Evolutionary conservation across 1,284 basidiomycete genomes (phyloP).

Genomic region (Tranzscheliella williamsii): DNA sequence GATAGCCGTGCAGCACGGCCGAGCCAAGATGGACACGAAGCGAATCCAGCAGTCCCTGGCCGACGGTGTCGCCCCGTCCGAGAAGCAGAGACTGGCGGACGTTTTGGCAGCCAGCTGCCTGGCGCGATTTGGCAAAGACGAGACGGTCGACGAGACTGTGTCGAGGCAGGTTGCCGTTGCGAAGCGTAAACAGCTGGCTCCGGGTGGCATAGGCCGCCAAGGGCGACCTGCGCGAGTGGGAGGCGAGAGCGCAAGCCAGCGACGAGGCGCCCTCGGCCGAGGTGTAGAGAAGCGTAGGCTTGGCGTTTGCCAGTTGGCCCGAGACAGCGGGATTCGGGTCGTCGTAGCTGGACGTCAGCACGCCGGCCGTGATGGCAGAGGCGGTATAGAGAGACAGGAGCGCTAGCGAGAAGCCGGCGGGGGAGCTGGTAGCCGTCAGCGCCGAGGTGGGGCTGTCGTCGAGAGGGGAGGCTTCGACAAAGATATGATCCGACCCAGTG

Average conservation of each 20-base stretch:
- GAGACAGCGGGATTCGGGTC: slow-evolving; percentile 28
- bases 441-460: slow-evolving; percentile 17
- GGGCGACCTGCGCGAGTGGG: slow-evolving; percentile 13
- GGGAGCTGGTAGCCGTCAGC: slow-evolving; percentile 28
- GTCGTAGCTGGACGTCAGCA: slow-evolving; percentile 25
- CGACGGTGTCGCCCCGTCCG: slow-evolving; percentile 25
- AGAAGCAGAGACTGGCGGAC: slow-evolving; percentile 33
- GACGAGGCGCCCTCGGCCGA: slow-evolving; percentile 34
- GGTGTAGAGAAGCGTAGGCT: slow-evolving; percentile 48
- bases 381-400: slow-evolving; percentile 54
- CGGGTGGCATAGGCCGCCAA: slow-evolving; percentile 16
- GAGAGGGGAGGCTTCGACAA: slow-evolving; percentile 24
- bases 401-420: slow-evolving; percentile 42
- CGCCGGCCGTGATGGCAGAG: slow-evolving; percentile 38
- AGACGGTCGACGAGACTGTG: slow-evolving; percentile 33
- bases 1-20: slow-evolving; percentile 50
- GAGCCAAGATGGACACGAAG: slow-evolving; percentile 52
- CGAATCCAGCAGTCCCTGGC: slow-evolving; percentile 50
- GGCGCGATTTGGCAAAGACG: slow-evolving; percentile 26
- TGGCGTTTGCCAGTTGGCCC: slow-evolving; percentile 4
- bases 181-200: slow-evolving; percentile 45
- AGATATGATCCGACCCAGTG: slow-evolving; percentile 30
- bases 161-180: slow-evolving; percentile 39
- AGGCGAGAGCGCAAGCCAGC: slow-evolving; percentile 36
- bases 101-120: slow-evolving; percentile 7